These are phyloP conservation scores for Stylonectria norvegica DNA, from an alignment of 2,329 filamentous ascomycete species.

Conservation along the genomic window DNA sequence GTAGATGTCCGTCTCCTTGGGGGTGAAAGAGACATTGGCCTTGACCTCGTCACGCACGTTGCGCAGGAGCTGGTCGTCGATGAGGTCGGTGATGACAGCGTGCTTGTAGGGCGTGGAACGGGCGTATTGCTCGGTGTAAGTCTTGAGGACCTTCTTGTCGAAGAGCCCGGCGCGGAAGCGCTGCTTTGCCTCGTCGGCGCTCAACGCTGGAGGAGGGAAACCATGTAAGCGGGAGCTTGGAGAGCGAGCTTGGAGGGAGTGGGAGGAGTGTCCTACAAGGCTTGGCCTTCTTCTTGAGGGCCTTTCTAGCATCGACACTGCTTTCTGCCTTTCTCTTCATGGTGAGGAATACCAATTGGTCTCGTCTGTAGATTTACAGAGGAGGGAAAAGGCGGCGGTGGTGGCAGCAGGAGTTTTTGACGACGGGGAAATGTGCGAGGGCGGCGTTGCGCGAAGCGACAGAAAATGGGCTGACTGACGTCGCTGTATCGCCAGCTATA, in stretches of 20 bases:
- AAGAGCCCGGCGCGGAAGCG: conserved; percentile 67
- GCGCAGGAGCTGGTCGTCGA: conserved; percentile 78
- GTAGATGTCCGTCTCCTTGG: conserved; percentile 99
- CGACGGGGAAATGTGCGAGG: background rate
- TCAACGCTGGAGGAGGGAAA: conserved; percentile 38
- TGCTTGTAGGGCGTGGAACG: conserved; percentile 78
- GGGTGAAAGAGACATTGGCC: conserved; percentile 89
- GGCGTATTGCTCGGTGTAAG: conserved; percentile 62
- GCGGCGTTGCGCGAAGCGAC: conserved; percentile 13
- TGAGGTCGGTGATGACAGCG: conserved; percentile 77
- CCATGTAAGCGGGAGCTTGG: conserved; percentile 14
- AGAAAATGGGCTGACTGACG: conserved; percentile 29
- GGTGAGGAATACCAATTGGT: conserved; percentile 18
- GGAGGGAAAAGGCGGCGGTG: conserved; percentile 4
- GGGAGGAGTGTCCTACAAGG: conserved; percentile 35
- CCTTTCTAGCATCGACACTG: conserved; percentile 41
- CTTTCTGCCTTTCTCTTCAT: conserved; percentile 61
- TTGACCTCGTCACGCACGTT: conserved; percentile 85
- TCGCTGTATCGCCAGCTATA: conserved; percentile 22
- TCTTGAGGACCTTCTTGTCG: conserved; percentile 52
- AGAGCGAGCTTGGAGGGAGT: conserved; percentile 4
- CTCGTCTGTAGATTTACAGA: conserved; percentile 6
- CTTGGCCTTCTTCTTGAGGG: conserved; percentile 53
- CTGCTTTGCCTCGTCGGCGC: conserved; percentile 47
- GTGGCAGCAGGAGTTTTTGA: conserved; percentile 3